Conservation (phyloP, 129 eudicot genomes). For the Pulicaria dysenterica region DNA sequence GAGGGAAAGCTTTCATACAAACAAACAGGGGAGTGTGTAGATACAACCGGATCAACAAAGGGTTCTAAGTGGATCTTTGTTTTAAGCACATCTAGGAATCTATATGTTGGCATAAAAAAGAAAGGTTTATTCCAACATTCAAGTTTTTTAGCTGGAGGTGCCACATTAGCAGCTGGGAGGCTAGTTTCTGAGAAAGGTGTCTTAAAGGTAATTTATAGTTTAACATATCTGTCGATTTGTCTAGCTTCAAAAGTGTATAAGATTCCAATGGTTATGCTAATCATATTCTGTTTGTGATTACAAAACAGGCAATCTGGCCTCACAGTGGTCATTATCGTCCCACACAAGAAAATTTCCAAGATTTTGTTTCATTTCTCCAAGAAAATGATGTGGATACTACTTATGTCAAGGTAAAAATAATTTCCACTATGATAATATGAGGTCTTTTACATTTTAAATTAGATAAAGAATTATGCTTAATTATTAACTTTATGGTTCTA, state of each 20-base stretch:
- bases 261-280: neutral
- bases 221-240: neutral
- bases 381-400: constrained; percentile 72
- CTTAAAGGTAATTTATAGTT: constrained; percentile 55
- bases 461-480: constrained; percentile 25
- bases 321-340: constrained; percentile 97
- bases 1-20: constrained; percentile 73
- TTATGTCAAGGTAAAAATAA: constrained; percentile 62
- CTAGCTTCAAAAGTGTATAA: neutral
- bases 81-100: constrained; percentile 76
- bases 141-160: constrained; percentile 97
- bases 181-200: constrained; percentile 78
- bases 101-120: constrained; percentile 82
- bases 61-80: constrained; percentile 95
- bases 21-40: constrained; percentile 55
- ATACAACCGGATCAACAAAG: constrained; percentile 56
- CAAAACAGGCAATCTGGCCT: constrained; percentile 93
- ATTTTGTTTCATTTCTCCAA: constrained; percentile 65
- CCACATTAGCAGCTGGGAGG: constrained; percentile 94
- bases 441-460: neutral
- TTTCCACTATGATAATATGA: neutral
- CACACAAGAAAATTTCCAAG: constrained; percentile 83
- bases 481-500: constrained; percentile 11
- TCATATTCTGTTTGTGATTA: constrained; percentile 21
- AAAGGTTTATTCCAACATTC: constrained; percentile 98